These are phyloP conservation scores for Pisolithus microcarpus DNA, from an alignment of 768 basidiomycete genomes.

Conservation along the genomic window DNA sequence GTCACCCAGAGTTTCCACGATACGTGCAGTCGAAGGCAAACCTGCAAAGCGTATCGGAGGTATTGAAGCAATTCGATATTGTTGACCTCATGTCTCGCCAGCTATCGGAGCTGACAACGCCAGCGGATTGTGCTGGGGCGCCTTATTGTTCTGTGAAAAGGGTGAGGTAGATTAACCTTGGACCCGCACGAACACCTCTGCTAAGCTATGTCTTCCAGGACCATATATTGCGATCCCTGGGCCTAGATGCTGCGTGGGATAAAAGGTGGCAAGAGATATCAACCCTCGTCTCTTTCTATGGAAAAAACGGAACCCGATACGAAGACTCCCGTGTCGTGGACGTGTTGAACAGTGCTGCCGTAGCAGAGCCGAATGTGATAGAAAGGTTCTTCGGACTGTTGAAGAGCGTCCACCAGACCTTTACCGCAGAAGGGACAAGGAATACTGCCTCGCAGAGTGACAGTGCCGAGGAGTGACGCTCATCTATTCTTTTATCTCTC, in stretches of 20 bases:
- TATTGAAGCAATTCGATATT: slow-evolving; percentile 45
- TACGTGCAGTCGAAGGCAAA: slow-evolving; percentile 40
- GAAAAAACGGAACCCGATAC: slow-evolving; percentile 42
- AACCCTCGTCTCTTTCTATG: slow-evolving; percentile 47
- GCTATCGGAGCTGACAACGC: slow-evolving; percentile 37
- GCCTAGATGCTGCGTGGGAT: slow-evolving; percentile 36
- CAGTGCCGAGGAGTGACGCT: neutral
- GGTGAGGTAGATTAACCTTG: slow-evolving; percentile 26
- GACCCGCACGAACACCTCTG: neutral
- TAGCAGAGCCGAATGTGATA: slow-evolving; percentile 39
- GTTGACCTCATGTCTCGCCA: slow-evolving; percentile 44
- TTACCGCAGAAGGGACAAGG: slow-evolving; percentile 17
- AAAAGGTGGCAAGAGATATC: slow-evolving; percentile 45
- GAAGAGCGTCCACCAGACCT: slow-evolving; percentile 40
- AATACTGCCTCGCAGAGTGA: neutral
- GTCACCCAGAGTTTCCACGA: slow-evolving; percentile 37
- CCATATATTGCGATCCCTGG: slow-evolving; percentile 50
- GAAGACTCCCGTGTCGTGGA: slow-evolving; percentile 44
- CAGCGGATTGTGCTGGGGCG: slow-evolving; percentile 34
- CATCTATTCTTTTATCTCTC: neutral
- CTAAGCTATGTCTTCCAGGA: slow-evolving; percentile 12
- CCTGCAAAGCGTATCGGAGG: slow-evolving; percentile 34
- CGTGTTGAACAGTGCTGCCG: slow-evolving; percentile 42
- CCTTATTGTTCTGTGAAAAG: slow-evolving; percentile 35
- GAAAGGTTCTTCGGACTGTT: slow-evolving; percentile 44